These are phyloP conservation scores for Clonostachys rosea DNA, from an alignment of 2,329 filamentous ascomycete genomes.

Conservation along the genomic window DNA sequence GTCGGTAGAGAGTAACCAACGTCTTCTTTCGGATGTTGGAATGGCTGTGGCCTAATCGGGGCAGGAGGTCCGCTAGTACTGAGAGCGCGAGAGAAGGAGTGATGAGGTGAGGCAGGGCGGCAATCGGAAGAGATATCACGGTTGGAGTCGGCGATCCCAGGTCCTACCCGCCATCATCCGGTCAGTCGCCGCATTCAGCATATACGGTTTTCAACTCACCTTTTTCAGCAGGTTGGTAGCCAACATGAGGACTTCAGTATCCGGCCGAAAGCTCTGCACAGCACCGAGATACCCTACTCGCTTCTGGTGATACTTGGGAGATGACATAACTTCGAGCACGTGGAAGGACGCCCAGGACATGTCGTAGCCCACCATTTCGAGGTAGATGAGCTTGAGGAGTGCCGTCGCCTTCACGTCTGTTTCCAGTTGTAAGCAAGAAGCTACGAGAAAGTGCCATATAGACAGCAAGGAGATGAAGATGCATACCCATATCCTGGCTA, in stretches of 20 bases:
- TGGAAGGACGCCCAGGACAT: conserved; percentile 99
- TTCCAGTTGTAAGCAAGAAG: background rate
- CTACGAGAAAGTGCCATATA: background rate
- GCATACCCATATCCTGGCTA: conserved; percentile 77
- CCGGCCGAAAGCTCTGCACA: conserved; percentile 90
- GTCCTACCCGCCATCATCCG: conserved; percentile 42
- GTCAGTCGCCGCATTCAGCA: background rate
- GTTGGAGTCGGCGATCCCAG: conserved; percentile 67
- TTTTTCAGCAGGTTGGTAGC: conserved; percentile 97
- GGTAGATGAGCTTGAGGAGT: conserved; percentile 89
- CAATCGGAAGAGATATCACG: conserved; percentile 80
- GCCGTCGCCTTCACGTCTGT: conserved; percentile 93
- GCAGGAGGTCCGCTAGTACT: conserved; percentile 78
- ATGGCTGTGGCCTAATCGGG: conserved; percentile 81
- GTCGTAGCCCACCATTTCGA: conserved; percentile 98
- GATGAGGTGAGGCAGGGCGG: conserved; percentile 90
- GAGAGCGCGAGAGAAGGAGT: conserved; percentile 90
- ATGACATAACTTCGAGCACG: conserved; percentile 98
- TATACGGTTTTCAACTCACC: conserved; percentile 31
- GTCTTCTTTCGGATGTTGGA: conserved; percentile 91
- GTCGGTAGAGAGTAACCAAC: conserved; percentile 86
- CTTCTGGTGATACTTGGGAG: conserved; percentile 90
- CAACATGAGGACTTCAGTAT: conserved; percentile 96
- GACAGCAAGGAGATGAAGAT: background rate
- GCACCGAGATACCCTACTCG: conserved; percentile 91